Percentiles rank a stretch among this genome's conserved stretches.
Evolutionary conservation across 768 basidiomycete species (phyloP).

Genomic region (Cystobasidium tubakii): DNA sequence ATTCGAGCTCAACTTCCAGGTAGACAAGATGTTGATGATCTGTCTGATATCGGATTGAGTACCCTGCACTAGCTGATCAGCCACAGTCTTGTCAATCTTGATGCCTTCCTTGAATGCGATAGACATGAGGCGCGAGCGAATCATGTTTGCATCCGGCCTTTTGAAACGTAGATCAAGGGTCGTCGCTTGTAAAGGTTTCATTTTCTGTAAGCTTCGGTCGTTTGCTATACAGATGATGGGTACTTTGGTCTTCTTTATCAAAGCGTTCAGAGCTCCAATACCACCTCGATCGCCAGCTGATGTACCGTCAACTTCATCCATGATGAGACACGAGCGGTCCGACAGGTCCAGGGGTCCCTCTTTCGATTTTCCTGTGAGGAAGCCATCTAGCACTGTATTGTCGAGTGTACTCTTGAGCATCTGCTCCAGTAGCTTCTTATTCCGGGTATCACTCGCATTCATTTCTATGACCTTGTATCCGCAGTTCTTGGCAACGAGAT

Average conservation of each 20-base stretch:
- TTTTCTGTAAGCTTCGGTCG: conserved; percentile 75
- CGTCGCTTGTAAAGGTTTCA: conserved; percentile 72
- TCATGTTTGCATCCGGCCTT: conserved; percentile 70
- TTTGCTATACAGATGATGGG: conserved; percentile 98
- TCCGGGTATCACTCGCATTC: conserved; percentile 90
- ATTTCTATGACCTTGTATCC: conserved; percentile 91
- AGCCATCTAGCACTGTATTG: conserved; percentile 81
- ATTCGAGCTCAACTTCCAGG: conserved; percentile 77
- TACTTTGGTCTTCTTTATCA: conserved; percentile 90
- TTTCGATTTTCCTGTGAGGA: conserved; percentile 53
- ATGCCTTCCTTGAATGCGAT: conserved; percentile 93
- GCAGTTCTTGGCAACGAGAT: conserved; percentile 79
- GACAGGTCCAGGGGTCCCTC: conserved; percentile 24
- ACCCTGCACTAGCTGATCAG: conserved; percentile 83
- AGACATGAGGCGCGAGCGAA: conserved; percentile 80
- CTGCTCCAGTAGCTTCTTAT: conserved; percentile 94
- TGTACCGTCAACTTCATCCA: conserved; percentile 99
- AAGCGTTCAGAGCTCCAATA: conserved; percentile 79
- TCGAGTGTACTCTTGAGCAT: conserved; percentile 63
- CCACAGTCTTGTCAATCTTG: conserved; percentile 80
- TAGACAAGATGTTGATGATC: conserved; percentile 95
- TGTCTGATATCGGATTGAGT: conserved; percentile 95
- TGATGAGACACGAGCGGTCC: conserved; percentile 64
- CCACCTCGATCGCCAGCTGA: conserved; percentile 95
- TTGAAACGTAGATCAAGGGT: conserved; percentile 71